phyloP scores from a whole-genome alignment of 1,284 basidiomycete genomes.

The Amylostereum chailletii region DNA sequence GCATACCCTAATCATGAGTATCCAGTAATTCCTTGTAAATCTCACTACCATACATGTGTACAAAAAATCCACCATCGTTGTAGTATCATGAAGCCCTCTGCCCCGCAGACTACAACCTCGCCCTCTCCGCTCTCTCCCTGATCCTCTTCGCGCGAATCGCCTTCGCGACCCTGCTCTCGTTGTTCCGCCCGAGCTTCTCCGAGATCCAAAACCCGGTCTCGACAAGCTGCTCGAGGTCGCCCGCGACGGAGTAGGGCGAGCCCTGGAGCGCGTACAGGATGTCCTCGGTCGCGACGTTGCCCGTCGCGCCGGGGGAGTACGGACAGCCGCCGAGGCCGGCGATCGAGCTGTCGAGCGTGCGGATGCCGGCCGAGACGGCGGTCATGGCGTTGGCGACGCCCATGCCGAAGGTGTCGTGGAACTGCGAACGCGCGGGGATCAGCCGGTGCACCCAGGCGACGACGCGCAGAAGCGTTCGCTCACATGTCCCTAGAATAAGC shows the following conservation, averaged over 20 bases:
- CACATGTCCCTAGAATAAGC: conserved; percentile 46
- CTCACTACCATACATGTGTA: too few relatives aligned
- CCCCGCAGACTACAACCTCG: conserved; percentile 8
- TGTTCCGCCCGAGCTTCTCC: conserved; percentile 54
- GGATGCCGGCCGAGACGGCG: conserved; percentile 56
- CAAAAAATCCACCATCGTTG: too few relatives aligned
- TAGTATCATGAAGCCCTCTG: too few relatives aligned
- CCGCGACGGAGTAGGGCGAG: conserved; percentile 60
- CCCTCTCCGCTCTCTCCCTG: conserved; percentile 25
- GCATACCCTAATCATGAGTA: too few relatives aligned
- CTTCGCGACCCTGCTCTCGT: conserved; percentile 72
- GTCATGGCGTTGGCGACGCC: conserved; percentile 68
- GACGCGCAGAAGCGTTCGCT: conserved; percentile 16
- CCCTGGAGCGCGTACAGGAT: conserved; percentile 78
- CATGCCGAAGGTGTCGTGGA: conserved; percentile 86
- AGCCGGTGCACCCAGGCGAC: neutral
- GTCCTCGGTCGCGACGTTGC: conserved; percentile 90
- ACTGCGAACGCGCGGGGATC: conserved; percentile 6
- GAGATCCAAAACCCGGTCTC: conserved; percentile 81
- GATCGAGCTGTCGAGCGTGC: conserved; percentile 68
- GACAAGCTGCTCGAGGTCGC: conserved; percentile 54
- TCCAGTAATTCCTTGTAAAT: too few relatives aligned
- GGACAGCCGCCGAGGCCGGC: conserved; percentile 92
- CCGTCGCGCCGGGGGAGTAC: conserved; percentile 90
- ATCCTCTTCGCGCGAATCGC: conserved; percentile 58